Evolutionary conservation across 2,329 filamentous ascomycete genomes (phyloP).

Genomic region (Diaporthe citriasiana): DNA sequence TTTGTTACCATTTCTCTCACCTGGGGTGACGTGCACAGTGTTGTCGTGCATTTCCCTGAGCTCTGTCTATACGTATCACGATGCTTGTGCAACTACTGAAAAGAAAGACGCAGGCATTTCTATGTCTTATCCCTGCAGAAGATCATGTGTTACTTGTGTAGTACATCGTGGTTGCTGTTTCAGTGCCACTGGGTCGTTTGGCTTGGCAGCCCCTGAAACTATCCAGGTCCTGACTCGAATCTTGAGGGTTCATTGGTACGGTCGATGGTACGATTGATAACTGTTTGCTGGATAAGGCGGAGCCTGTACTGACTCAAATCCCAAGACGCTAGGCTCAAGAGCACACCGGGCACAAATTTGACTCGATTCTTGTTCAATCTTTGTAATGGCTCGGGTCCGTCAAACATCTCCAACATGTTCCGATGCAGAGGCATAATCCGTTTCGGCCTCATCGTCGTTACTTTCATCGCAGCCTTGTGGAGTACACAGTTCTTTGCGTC

Average conservation of each 20-base stretch:
- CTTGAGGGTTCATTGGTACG: neutral
- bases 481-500: neutral
- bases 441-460: neutral
- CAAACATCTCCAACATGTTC: neutral
- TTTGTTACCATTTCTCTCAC: no score
- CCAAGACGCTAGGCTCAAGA: neutral
- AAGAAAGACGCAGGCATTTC: neutral
- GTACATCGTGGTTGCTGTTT: neutral
- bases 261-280: neutral
- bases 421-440: neutral
- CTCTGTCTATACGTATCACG: no score
- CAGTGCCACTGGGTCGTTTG: neutral
- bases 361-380: neutral
- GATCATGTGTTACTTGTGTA: neutral
- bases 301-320: slow-evolving; percentile 4
- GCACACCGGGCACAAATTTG: neutral
- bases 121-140: neutral
- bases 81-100: no score
- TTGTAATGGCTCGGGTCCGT: neutral
- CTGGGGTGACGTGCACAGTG: no score
- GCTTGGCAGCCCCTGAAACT: slow-evolving; percentile 4
- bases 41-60: no score
- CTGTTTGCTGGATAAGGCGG: neutral
- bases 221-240: neutral
- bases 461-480: neutral